Percentiles rank a stretch among this genome's conserved stretches.
Evolutionary conservation across 257 asterid genomes (phyloP).

Genomic region (Solanum piurae): DNA sequence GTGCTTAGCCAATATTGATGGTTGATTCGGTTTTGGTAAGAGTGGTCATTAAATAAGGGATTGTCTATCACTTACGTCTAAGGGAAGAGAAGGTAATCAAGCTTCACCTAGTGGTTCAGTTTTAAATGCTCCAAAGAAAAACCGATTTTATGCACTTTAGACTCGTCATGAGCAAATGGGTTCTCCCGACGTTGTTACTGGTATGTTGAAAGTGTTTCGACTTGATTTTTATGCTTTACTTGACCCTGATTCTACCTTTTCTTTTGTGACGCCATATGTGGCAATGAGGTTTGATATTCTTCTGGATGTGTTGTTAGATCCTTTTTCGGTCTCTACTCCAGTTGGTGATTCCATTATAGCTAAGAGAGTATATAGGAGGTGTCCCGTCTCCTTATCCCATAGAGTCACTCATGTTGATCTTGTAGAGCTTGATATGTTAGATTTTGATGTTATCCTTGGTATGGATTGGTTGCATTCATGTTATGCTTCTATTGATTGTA

Average conservation of each 20-base stretch:
- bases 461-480: not conserved
- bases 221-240: not conserved
- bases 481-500: not conserved
- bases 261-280: not conserved
- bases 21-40: not conserved
- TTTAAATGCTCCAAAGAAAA: too few relatives aligned
- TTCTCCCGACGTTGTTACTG: not conserved
- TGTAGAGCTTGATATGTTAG: not conserved
- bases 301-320: not conserved
- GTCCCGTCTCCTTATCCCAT: not conserved
- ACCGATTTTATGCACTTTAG: not conserved
- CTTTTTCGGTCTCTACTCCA: not conserved
- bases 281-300: not conserved
- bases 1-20: not conserved
- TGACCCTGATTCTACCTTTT: not conserved
- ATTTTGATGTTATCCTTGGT: too few relatives aligned
- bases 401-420: not conserved
- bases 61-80: too few relatives aligned
- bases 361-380: not conserved
- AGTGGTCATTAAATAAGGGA: not conserved
- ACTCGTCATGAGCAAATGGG: not conserved
- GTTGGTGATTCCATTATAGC: not conserved
- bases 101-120: not conserved
- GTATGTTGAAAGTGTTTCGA: not conserved
- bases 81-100: not conserved